phyloP scores from a whole-genome alignment of 2,329 filamentous ascomycete species.

The Ceratocystis eucalypticola region DNA sequence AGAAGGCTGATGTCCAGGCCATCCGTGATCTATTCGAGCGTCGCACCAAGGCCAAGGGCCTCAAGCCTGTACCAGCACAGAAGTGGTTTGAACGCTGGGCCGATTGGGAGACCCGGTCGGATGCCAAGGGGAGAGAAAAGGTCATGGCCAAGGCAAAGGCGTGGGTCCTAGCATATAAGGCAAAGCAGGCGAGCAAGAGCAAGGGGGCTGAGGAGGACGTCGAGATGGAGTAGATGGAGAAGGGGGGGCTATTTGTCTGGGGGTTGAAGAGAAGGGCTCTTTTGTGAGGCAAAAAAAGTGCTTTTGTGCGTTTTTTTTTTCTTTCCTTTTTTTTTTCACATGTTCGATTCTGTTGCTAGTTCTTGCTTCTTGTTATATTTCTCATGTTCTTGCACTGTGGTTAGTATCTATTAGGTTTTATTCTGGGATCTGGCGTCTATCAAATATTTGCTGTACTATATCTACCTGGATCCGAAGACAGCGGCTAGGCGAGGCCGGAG shows the following conservation, averaged over 20 bases:
- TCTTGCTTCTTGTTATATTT: background rate
- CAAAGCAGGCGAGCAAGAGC: slow-evolving; percentile 30
- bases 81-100: slow-evolving; percentile 88
- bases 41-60: slow-evolving; percentile 50
- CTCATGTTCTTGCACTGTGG: slow-evolving; percentile 5
- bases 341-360: background rate
- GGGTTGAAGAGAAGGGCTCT: background rate
- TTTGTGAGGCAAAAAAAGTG: slow-evolving; percentile 3
- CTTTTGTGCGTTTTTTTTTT: background rate
- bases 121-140: slow-evolving; percentile 53
- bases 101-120: slow-evolving; percentile 67
- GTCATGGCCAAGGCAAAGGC: slow-evolving; percentile 46
- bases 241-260: background rate
- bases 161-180: slow-evolving; percentile 47
- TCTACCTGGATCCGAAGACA: background rate
- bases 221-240: slow-evolving; percentile 13
- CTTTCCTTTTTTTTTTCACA: background rate
- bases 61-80: slow-evolving; percentile 73
- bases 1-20: slow-evolving; percentile 39
- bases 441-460: slow-evolving; percentile 2
- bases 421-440: slow-evolving; percentile 10
- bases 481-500: too few relatives aligned
- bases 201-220: background rate
- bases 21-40: slow-evolving; percentile 73
- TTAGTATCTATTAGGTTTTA: background rate